These are phyloP conservation scores for Spathaspora boniae DNA, from an alignment of 805 yeast genomes.

Conservation along the genomic window DNA sequence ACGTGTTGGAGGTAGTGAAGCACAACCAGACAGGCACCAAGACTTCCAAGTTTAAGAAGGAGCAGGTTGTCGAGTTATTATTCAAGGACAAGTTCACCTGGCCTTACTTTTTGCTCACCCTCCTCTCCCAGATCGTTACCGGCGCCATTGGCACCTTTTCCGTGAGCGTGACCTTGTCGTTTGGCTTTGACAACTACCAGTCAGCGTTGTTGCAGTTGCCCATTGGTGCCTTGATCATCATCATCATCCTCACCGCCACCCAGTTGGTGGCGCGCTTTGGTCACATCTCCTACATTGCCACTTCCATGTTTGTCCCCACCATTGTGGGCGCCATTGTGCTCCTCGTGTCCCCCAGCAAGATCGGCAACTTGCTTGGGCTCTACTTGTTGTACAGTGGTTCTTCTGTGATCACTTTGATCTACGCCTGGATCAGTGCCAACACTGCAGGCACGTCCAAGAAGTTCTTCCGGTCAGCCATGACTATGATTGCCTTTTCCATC, in stretches of 20 bases:
- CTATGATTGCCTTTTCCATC: slow-evolving; percentile 61
- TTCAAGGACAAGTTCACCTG: slow-evolving; percentile 48
- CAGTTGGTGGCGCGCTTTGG: slow-evolving; percentile 27
- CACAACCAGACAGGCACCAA: slow-evolving; percentile 51
- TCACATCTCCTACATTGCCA: slow-evolving; percentile 21
- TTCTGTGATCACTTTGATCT: slow-evolving; percentile 53
- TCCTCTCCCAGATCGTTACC: slow-evolving; percentile 46
- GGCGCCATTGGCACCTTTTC: slow-evolving; percentile 54
- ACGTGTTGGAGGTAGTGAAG: slow-evolving; percentile 40
- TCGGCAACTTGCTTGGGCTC: slow-evolving; percentile 48
- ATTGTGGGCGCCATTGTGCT: slow-evolving; percentile 41
- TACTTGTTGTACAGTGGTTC: slow-evolving; percentile 54
- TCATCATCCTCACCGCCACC: slow-evolving; percentile 29
- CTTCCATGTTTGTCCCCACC: slow-evolving; percentile 31
- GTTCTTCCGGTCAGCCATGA: slow-evolving; percentile 53
- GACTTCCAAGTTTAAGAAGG: slow-evolving; percentile 41
- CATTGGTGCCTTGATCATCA: slow-evolving; percentile 47
- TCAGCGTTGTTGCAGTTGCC: slow-evolving; percentile 56
- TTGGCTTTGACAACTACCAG: slow-evolving; percentile 44
- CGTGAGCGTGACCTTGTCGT: slow-evolving; percentile 48
- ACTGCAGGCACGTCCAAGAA: slow-evolving; percentile 77
- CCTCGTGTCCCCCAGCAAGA: slow-evolving; percentile 30
- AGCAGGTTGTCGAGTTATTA: slow-evolving; percentile 46
- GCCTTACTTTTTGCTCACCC: slow-evolving; percentile 45
- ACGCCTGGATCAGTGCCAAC: slow-evolving; percentile 61